phyloP scores from a whole-genome alignment of 2,329 filamentous ascomycete genomes.

The Fusarium irregulare region DNA sequence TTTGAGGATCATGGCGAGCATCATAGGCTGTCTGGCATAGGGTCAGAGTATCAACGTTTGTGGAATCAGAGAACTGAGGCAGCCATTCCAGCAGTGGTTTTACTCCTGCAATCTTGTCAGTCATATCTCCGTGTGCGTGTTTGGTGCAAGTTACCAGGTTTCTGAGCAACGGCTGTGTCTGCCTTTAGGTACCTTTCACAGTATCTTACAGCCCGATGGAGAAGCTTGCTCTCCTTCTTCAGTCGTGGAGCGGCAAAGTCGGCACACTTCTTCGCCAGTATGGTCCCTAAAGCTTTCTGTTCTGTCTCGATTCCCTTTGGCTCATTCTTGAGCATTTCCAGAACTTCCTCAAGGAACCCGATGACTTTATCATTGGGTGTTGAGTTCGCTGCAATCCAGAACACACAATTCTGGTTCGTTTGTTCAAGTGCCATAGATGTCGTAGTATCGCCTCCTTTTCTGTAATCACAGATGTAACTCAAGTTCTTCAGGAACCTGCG shows the following conservation, averaged over 20 bases:
- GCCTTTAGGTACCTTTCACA: conserved; percentile 25
- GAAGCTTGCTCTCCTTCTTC: conserved; percentile 35
- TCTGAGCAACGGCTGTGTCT: background rate
- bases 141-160: conserved; percentile 5
- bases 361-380: conserved; percentile 34
- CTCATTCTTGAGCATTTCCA: conserved; percentile 32
- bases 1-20: conserved; percentile 31
- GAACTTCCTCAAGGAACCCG: conserved; percentile 47
- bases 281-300: background rate
- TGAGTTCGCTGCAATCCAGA: conserved; percentile 59
- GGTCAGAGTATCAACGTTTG: background rate
- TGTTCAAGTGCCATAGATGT: conserved; percentile 59
- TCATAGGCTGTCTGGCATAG: conserved; percentile 30
- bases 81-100: conserved; percentile 24
- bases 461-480: conserved; percentile 59
- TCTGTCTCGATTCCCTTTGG: background rate
- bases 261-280: conserved; percentile 11
- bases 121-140: background rate
- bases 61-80: background rate
- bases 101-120: conserved; percentile 12
- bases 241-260: conserved; percentile 41
- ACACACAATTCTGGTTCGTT: conserved; percentile 46
- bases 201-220: conserved; percentile 23
- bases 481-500: conserved; percentile 54
- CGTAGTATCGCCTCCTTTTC: conserved; percentile 59